Conservation (phyloP, 495 filamentous ascomycete genomes). For the Symbiotaphrina buchneri region DNA sequence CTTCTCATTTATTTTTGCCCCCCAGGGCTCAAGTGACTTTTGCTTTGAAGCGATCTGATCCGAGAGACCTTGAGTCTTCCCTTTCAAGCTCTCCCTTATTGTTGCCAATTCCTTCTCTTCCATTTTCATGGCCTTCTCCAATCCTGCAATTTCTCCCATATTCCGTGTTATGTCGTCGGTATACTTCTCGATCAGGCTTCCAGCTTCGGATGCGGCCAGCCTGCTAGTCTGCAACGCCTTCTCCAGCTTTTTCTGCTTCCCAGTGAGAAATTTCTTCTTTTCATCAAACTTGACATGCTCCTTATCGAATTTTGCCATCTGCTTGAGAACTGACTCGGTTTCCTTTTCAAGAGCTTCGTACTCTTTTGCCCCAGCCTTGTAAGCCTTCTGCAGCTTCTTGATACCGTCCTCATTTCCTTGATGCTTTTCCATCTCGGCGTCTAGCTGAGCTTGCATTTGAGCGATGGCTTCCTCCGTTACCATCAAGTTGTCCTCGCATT, state of each 20-base stretch:
- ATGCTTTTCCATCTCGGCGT: constrained; percentile 78
- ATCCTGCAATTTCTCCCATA: constrained; percentile 37
- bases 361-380: constrained; percentile 60
- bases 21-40: constrained; percentile 90
- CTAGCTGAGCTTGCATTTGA: constrained; percentile 73
- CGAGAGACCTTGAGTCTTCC: constrained; percentile 84
- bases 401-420: constrained; percentile 80
- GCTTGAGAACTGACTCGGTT: constrained; percentile 57
- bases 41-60: constrained; percentile 84
- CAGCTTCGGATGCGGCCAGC: constrained; percentile 47
- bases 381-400: constrained; percentile 68
- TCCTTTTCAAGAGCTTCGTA: constrained; percentile 66
- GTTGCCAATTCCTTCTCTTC: constrained; percentile 64
- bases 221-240: constrained; percentile 56
- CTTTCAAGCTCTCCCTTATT: constrained; percentile 71
- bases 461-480: constrained; percentile 78
- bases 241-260: constrained; percentile 87
- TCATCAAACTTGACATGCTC: constrained; percentile 94
- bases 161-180: constrained; percentile 56
- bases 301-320: constrained; percentile 82
- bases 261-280: constrained; percentile 76
- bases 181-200: constrained; percentile 55
- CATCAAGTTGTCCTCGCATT: constrained; percentile 68
- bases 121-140: constrained; percentile 48
- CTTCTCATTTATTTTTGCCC: constrained; percentile 87